Evolutionary conservation across 352 stramenopile genomes (phyloP).

Genomic region (Pelagophyceae sp.): DNA sequence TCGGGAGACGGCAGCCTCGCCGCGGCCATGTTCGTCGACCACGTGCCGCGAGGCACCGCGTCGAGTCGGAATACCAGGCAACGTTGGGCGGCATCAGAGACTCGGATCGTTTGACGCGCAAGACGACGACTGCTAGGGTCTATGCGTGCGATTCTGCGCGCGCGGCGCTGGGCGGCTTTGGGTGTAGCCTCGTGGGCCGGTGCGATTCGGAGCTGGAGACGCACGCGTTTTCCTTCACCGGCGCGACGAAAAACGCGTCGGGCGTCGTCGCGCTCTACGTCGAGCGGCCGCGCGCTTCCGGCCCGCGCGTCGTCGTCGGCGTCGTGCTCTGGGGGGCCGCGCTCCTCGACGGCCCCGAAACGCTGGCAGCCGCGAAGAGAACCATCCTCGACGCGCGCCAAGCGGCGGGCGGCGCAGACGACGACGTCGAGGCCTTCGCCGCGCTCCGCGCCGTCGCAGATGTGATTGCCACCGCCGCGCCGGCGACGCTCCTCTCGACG

Average conservation of each 20-base stretch:
- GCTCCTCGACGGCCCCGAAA: too few relatives aligned
- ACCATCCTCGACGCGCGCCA: not conserved
- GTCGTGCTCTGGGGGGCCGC: not conserved
- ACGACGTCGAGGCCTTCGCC: too few relatives aligned
- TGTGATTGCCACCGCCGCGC: too few relatives aligned
- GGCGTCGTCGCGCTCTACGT: conserved; percentile 3
- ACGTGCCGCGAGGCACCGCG: too few relatives aligned
- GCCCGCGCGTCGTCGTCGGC: not conserved
- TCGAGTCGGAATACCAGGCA: too few relatives aligned
- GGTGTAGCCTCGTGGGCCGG: not conserved
- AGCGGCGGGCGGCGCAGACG: not conserved
- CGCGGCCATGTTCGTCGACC: not conserved
- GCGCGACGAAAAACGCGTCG: not conserved
- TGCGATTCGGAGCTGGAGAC: conserved; percentile 6
- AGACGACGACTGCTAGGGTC: too few relatives aligned
- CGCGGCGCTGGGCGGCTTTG: not conserved
- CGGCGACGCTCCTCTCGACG: too few relatives aligned
- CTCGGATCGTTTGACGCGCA: too few relatives aligned
- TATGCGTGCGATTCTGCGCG: not conserved
- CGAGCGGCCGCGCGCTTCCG: not conserved
- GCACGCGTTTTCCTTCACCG: not conserved
- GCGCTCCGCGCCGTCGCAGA: too few relatives aligned
- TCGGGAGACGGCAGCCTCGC: not conserved
- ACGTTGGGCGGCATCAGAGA: too few relatives aligned
- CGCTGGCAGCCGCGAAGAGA: too few relatives aligned